Base-by-base conservation (phyloP, 768 basidiomycete species). In the Neoboletus magnificus region DNA sequence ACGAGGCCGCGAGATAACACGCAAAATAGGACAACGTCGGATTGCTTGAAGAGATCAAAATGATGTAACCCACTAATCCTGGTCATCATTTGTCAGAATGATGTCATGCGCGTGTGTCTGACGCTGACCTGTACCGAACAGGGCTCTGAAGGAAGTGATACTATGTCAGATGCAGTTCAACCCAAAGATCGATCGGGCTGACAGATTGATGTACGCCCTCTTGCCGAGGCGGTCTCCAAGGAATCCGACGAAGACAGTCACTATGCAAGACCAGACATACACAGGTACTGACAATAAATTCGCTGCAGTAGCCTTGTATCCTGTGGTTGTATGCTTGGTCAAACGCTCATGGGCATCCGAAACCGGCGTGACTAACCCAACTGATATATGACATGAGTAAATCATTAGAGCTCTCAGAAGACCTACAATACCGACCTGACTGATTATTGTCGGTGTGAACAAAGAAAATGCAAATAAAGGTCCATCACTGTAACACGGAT, bases 201-300 rank as follows among this genome's bases (percentile, higher is more conserved):
- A 86, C 85, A 87, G 66, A 59, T 87, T 88, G 51, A 87, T 80
- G 57, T 79, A 73, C 40, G 74, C 82, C 22, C 86, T 76, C 42
- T 73, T 74, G n/a, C 81, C 81, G 25, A 79, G 69, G 8, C 79
- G 77, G 63, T 89, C 88, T 23, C 85, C 85, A 23, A 82, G 60
- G 55, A 84, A 76, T 18, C 88, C 88, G 44, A 88, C 72, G 32
- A 74, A 54, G 57, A 80, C 77, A 5, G 89, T 91, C 62, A 87
- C 73, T 36, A 87, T 67, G 61, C 87, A 87, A 20, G 84, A 82
- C 81, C 85, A 88, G 6, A 78, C 80, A 64, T 91, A 91, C 29
- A 90, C 85, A 2, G 89, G 89, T 4, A 91, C 87, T 0, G 86
- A 87, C 16, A 92, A 74, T 12, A 91, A 67, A 63, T 91, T 91